Percentiles rank a stretch among this genome's conserved stretches.
Conservation (phyloP, 1,139 yeast species). For the Yamadazyma kanchanaburiensis region DNA sequence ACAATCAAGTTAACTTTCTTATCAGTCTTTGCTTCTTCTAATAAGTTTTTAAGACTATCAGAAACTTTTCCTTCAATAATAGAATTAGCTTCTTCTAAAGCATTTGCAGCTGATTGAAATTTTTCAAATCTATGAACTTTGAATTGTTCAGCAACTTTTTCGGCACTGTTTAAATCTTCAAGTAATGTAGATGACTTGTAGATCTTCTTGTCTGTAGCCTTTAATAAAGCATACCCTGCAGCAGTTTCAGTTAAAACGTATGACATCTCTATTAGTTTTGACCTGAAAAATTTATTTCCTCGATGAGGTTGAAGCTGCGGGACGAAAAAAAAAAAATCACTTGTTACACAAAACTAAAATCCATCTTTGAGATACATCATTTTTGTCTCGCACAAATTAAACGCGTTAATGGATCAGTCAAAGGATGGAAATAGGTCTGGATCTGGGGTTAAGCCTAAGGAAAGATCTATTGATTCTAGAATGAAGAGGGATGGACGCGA, state of each 20-base stretch:
- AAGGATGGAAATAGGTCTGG: too few species aligned
- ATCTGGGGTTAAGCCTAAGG: too few species aligned
- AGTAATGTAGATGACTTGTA: constrained; percentile 76
- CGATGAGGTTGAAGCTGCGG: too few species aligned
- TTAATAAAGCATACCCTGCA: constrained; percentile 96
- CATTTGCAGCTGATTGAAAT: constrained; percentile 91
- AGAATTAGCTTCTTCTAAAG: constrained; percentile 92
- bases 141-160: constrained; percentile 74
- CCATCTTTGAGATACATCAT: too few species aligned
- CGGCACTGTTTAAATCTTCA: constrained; percentile 79
- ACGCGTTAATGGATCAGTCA: too few species aligned
- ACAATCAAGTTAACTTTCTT: constrained; percentile 90
- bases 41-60: constrained; percentile 70
- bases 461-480: too few species aligned
- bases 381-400: too few species aligned
- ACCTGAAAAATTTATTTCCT: too few species aligned
- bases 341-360: too few species aligned
- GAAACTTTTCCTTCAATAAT: constrained; percentile 93
- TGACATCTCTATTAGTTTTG: constrained; percentile 70
- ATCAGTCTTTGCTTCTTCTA: constrained; percentile 80
- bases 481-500: neutral
- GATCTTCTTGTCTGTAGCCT: constrained; percentile 96
- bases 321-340: too few species aligned
- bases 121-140: constrained; percentile 94
- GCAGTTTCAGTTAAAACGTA: constrained; percentile 96